A percentile compares a stretch with the other conserved stretches of the same genome.
Evolutionary conservation across 106 monocot species (phyloP).

Genomic region (Narthecium ossifragum): DNA sequence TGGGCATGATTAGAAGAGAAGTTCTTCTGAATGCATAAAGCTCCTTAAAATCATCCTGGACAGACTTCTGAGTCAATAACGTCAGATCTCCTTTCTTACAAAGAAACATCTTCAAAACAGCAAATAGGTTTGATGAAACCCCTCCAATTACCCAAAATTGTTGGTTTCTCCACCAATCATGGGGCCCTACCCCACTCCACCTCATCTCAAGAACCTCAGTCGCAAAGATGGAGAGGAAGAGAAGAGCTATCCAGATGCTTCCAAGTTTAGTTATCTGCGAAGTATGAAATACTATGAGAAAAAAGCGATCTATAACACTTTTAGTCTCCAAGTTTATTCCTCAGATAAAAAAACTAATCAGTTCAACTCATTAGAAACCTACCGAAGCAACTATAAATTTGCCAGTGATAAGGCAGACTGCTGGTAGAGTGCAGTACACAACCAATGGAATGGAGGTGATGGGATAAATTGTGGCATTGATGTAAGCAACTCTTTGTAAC

Average conservation of each 20-base stretch:
- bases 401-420: constrained; percentile 32
- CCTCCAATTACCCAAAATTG: constrained; percentile 25
- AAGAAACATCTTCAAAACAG: constrained; percentile 16
- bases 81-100: constrained; percentile 15
- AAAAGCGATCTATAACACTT: background rate
- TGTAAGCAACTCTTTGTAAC: constrained; percentile 16
- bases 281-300: background rate
- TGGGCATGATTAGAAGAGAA: constrained; percentile 24
- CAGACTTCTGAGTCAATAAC: constrained; percentile 11
- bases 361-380: background rate
- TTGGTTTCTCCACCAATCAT: constrained; percentile 24
- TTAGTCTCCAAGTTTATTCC: too few species aligned
- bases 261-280: constrained; percentile 17
- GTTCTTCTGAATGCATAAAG: constrained; percentile 20
- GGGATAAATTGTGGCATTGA: constrained; percentile 24
- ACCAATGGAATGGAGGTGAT: constrained; percentile 27
- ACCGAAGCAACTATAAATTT: constrained; percentile 24
- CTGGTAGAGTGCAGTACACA: constrained; percentile 31
- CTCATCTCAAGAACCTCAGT: constrained; percentile 25
- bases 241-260: constrained; percentile 17
- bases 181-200: constrained; percentile 25
- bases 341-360: background rate
- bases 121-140: constrained; percentile 19
- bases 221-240: constrained; percentile 15
- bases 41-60: constrained; percentile 10